Conservation (phyloP, 495 filamentous ascomycete species). For the Elasticomyces elasticus region DNA sequence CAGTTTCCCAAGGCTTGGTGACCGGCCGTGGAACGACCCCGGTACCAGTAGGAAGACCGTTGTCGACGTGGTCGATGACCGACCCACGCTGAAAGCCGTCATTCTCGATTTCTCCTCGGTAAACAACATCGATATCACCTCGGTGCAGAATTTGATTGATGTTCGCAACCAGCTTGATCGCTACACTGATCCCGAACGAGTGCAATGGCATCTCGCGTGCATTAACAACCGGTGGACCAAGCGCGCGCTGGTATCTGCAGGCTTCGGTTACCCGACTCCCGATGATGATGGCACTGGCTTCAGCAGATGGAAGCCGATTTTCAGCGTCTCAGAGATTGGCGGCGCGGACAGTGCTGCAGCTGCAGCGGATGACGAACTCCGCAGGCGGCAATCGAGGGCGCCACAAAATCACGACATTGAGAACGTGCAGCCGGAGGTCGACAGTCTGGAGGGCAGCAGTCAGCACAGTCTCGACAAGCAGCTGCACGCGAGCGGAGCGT, state of each 20-base stretch:
- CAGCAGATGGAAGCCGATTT: conserved; percentile 88
- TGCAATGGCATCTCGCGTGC: conserved; percentile 93
- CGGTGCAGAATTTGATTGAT: conserved; percentile 89
- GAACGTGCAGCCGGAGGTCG: not conserved
- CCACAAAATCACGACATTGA: conserved; percentile 24
- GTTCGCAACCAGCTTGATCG: conserved; percentile 94
- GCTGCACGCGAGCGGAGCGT: conserved; percentile 38
- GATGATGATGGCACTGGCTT: conserved; percentile 38
- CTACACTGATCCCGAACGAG: conserved; percentile 69
- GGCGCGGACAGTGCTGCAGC: conserved; percentile 58
- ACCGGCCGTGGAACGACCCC: conserved; percentile 94
- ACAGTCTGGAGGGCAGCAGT: conserved; percentile 15
- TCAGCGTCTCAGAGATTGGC: conserved; percentile 83
- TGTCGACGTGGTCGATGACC: conserved; percentile 39
- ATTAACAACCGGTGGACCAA: conserved; percentile 98
- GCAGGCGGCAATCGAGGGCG: conserved; percentile 34
- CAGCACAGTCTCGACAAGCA: conserved; percentile 34
- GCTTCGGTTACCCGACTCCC: conserved; percentile 76
- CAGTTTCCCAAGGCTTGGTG: conserved; percentile 55
- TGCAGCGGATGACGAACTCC: conserved; percentile 47
- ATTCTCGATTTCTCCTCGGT: conserved; percentile 94
- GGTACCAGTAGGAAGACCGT: conserved; percentile 57
- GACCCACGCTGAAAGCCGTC: conserved; percentile 77
- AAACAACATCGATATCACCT: conserved; percentile 93
- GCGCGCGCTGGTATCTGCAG: conserved; percentile 79